Percentiles rank a stretch among this genome's conserved stretches.
phyloP scores from a whole-genome alignment of 2,329 filamentous ascomycete species.

The Botryotinia globosa region DNA sequence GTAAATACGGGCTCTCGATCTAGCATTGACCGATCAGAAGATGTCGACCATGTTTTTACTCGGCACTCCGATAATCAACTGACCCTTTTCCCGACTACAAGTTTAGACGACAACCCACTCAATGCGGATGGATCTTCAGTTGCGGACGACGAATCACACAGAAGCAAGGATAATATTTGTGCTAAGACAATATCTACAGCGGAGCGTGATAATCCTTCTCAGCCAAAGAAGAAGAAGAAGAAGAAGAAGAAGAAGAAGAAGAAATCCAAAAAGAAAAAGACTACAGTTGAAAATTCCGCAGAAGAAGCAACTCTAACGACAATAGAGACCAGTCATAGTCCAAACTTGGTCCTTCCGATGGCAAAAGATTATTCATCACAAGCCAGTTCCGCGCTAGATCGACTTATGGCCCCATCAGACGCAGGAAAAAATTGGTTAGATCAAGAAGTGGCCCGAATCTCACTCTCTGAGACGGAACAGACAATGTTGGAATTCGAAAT shows the following conservation, averaged over 20 bases:
- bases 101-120: not conserved
- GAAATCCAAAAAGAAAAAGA: not conserved
- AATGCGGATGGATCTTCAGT: not conserved
- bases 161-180: too few species aligned
- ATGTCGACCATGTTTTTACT: not conserved
- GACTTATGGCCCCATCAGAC: too few species aligned
- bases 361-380: not conserved
- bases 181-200: rapidly evolving
- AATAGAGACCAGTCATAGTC: too few species aligned
- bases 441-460: too few species aligned
- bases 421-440: not conserved
- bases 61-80: not conserved
- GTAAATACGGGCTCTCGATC: rapidly evolving
- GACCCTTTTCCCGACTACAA: not conserved
- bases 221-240: not conserved
- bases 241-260: conserved; percentile 12
- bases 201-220: not conserved
- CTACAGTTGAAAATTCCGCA: not conserved
- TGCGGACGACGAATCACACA: not conserved
- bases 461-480: too few species aligned
- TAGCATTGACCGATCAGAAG: not conserved
- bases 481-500: not conserved
- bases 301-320: not conserved
- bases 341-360: not conserved
- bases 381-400: not conserved